These are phyloP conservation scores for Beta vulgaris DNA, from an alignment of 148 eudicot species.

Conservation along the genomic window DNA sequence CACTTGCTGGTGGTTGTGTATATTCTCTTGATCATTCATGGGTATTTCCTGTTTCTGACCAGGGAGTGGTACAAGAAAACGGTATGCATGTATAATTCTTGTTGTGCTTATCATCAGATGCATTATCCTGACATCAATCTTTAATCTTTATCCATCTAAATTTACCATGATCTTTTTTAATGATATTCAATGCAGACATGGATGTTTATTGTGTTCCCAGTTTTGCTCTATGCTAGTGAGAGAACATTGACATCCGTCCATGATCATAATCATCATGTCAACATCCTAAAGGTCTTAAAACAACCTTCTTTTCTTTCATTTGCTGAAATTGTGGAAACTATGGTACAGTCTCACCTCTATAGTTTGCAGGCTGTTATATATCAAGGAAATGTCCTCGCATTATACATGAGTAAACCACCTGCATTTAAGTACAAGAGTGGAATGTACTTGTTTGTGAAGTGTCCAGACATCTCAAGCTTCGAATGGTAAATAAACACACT, in stretches of 20 bases:
- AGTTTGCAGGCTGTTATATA: slow-evolving; percentile 71
- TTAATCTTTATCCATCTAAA: background rate
- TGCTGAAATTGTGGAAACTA: background rate
- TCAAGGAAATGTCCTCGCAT: slow-evolving; percentile 79
- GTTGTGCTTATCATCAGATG: background rate
- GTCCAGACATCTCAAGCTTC: slow-evolving; percentile 75
- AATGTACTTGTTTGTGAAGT: slow-evolving; percentile 92
- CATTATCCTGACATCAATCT: background rate
- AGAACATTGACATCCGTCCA: slow-evolving; percentile 55
- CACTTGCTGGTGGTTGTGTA: slow-evolving; percentile 72
- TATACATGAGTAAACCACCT: slow-evolving; percentile 85
- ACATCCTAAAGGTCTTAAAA: slow-evolving; percentile 56
- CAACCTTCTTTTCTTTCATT: slow-evolving; percentile 2
- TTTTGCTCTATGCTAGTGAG: slow-evolving; percentile 64
- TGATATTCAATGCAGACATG: slow-evolving; percentile 61
- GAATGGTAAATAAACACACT: slow-evolving; percentile 59
- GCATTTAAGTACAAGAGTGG: slow-evolving; percentile 93
- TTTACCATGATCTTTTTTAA: background rate
- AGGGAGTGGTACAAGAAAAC: slow-evolving; percentile 71
- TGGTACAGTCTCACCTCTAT: slow-evolving; percentile 13
- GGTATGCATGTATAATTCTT: slow-evolving; percentile 38
- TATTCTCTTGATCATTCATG: slow-evolving; percentile 66
- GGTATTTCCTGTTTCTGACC: slow-evolving; percentile 63
- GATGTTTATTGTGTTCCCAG: slow-evolving; percentile 85
- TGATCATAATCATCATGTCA: slow-evolving; percentile 59